Conservation (phyloP, 352 stramenopile genomes). For the Globisporangium iwayamae region DNA sequence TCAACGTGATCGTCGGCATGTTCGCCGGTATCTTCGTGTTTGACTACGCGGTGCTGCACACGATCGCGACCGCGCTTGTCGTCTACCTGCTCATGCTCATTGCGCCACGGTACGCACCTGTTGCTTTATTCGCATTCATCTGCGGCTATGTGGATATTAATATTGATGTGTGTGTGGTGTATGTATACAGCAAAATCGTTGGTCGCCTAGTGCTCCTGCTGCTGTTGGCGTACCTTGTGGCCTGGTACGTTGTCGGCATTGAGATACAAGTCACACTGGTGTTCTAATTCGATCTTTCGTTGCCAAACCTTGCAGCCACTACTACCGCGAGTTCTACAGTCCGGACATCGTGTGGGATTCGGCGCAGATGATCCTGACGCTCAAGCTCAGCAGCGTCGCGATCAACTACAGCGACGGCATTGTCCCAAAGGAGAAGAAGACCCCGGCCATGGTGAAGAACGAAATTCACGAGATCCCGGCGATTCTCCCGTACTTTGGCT, state of each 20-base stretch:
- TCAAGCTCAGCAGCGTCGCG: constrained; percentile 77
- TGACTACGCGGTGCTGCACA: constrained; percentile 74
- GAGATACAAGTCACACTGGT: neutral
- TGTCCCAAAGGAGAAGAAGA: constrained; percentile 74
- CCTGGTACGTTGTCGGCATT: constrained; percentile 27
- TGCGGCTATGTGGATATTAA: neutral
- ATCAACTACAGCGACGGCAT: constrained; percentile 82
- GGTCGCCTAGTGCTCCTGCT: constrained; percentile 59
- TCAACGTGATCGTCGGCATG: constrained; percentile 62
- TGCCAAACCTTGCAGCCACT: constrained; percentile 40
- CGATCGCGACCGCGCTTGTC: constrained; percentile 44
- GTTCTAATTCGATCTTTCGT: neutral
- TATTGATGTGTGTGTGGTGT: neutral
- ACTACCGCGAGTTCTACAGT: constrained; percentile 81
- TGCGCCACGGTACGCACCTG: constrained; percentile 41
- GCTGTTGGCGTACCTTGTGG: constrained; percentile 68
- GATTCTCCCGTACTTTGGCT: constrained; percentile 76
- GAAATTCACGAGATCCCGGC: constrained; percentile 55
- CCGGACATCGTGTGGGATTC: constrained; percentile 81
- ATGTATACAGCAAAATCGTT: constrained; percentile 45
- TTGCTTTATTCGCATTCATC: neutral
- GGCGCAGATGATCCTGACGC: constrained; percentile 84
- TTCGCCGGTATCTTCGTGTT: constrained; percentile 76
- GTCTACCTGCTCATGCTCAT: constrained; percentile 73
- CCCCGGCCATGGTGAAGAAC: constrained; percentile 68